Evolutionary conservation across 768 basidiomycete genomes (phyloP), one percentile per base, ranked within the genome.

Genomic region (Mycena capillaripes): DNA sequence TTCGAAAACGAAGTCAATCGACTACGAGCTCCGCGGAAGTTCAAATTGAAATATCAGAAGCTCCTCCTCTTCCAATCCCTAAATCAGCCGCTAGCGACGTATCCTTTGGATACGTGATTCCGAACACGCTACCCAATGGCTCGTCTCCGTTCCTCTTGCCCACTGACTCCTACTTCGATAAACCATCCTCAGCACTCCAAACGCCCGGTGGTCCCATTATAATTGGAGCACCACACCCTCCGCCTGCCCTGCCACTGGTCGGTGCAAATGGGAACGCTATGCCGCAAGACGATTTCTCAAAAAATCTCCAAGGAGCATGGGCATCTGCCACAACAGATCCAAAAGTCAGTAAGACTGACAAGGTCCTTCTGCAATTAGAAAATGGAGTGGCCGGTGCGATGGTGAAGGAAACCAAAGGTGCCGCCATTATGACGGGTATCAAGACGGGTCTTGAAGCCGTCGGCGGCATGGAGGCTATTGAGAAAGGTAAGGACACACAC

Each of bases 211-310:
- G 14, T 23, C 27, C 50, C n/a, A n/a, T n/a, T 4, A 10, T 56
- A 27, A 23, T 21, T 21, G 66, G 66, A 59, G 27, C 56, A 30
- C 30, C 48, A 7, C 38, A 48, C 6, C 62, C 42, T 27, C 55
- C 55, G 21, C 46, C 32, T 2, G 32, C 38, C n/a, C n/a, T n/a
- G n/a, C n/a, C n/a, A n/a, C n/a, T n/a, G n/a, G n/a, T n/a, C n/a
- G n/a, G n/a, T n/a, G n/a, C n/a, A 21, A 73, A 44, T 29, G 55
- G 44, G 23, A 40, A 57, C 27, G 48, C 4, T 27, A n/a, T 61
- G 11, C 72, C 69, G 2, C 55, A 74, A 8, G 73, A 74, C 32
- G 69, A 66, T 17, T 48, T 74, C n/a, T 74, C 69, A 14, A 52
- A 63, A 23, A 56, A 68, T 34, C 19, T 74, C 12, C 65, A 19